Percentiles rank a stretch among this genome's conserved stretches.
These are phyloP conservation scores for Psilocybe cubensis DNA, from an alignment of 768 basidiomycete genomes.

Conservation along the genomic window DNA sequence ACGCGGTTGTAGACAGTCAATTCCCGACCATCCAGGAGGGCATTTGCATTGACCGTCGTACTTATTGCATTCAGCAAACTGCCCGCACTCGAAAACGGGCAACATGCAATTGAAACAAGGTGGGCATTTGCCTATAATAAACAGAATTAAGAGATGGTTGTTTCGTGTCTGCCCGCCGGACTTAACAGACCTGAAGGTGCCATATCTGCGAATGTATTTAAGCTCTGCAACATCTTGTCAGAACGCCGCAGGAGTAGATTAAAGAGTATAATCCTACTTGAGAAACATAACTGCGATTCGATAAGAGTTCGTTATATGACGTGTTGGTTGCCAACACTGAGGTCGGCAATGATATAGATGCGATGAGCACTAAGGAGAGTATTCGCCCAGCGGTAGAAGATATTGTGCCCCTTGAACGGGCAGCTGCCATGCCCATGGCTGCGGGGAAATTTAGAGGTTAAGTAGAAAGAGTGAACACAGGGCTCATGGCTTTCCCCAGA, in stretches of 20 bases:
- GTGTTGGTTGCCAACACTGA: slow-evolving; percentile 17
- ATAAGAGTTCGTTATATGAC: slow-evolving; percentile 15
- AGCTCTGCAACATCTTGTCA: slow-evolving; percentile 16
- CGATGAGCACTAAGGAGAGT: slow-evolving; percentile 16
- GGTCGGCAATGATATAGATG: slow-evolving; percentile 7
- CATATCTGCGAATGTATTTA: slow-evolving; percentile 18
- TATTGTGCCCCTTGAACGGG: slow-evolving; percentile 2
- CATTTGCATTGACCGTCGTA: slow-evolving; percentile 98
- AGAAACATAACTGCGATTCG: slow-evolving; percentile 22
- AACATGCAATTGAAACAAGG: slow-evolving; percentile 97
- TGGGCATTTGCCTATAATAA: slow-evolving; percentile 62
- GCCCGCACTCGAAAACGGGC: slow-evolving; percentile 89
- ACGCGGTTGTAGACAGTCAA: slow-evolving; percentile 94
- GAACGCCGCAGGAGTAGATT: background rate
- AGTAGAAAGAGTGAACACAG: background rate
- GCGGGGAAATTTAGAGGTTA: slow-evolving; percentile 3
- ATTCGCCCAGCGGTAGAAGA: slow-evolving; percentile 7
- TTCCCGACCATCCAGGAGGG: slow-evolving; percentile 96
- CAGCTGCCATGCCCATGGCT: slow-evolving; percentile 6
- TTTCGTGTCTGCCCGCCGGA: background rate
- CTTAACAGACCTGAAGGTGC: slow-evolving; percentile 17
- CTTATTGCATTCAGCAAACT: slow-evolving; percentile 88
- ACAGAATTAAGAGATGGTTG: background rate
- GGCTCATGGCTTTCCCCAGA: background rate
- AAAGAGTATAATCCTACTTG: background rate